These are phyloP conservation scores for Crithidia fasciculata DNA, from an alignment of 208 protist genomes.

Conservation along the genomic window DNA sequence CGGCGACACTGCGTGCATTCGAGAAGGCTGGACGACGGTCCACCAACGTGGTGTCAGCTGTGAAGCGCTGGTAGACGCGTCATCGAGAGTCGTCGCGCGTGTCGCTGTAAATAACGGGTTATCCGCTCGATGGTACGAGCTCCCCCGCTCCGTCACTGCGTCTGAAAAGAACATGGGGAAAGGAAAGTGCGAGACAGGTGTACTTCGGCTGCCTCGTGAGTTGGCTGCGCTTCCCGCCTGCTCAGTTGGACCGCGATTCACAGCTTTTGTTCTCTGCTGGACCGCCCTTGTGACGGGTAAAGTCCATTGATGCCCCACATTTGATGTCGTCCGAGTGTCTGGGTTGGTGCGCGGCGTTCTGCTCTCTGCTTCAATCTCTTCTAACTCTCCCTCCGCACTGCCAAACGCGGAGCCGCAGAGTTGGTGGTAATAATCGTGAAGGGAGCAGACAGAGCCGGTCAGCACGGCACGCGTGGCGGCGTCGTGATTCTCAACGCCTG, in stretches of 20 bases:
- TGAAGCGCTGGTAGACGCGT: not conserved
- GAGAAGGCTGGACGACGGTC: not conserved
- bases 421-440: conserved; percentile 17
- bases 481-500: not conserved
- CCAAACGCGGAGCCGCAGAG: not conserved
- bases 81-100: too few species aligned
- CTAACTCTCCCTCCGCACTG: not conserved
- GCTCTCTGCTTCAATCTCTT: too few species aligned
- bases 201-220: not conserved
- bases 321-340: too few species aligned
- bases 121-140: too few species aligned
- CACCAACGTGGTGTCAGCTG: not conserved
- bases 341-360: too few species aligned
- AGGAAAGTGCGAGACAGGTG: not conserved
- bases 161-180: conserved; percentile 1
- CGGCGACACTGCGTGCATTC: not conserved
- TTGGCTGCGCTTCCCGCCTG: too few species aligned
- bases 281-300: too few species aligned
- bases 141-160: not conserved
- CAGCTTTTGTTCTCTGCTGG: too few species aligned
- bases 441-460: conserved; percentile 25
- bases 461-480: not conserved
- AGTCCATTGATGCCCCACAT: too few species aligned
- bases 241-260: not conserved
- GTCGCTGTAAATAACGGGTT: not conserved